Evolutionary conservation across 2,329 filamentous ascomycete species (phyloP).

Genomic region (Trichoderma simmonsii): DNA sequence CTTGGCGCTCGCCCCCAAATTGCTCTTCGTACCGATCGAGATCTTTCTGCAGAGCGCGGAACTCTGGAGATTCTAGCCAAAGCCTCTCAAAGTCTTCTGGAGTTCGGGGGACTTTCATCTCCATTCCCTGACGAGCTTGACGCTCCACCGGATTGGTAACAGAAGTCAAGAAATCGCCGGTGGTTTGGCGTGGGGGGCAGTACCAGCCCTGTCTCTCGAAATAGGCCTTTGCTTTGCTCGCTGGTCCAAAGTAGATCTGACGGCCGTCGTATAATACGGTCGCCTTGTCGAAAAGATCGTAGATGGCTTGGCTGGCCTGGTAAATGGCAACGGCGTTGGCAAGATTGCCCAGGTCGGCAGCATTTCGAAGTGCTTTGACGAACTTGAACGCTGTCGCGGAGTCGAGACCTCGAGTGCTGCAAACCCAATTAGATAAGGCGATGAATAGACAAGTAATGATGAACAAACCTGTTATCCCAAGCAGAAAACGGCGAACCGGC

Average conservation of each 20-base stretch:
- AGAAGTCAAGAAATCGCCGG: conserved; percentile 66
- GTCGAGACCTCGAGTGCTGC: conserved; percentile 66
- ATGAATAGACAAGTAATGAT: no score
- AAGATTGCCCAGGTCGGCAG: conserved; percentile 61
- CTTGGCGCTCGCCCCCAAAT: conserved; percentile 41
- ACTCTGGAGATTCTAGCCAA: conserved; percentile 47
- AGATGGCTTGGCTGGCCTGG: conserved; percentile 67
- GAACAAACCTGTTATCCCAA: conserved; percentile 67
- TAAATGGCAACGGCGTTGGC: conserved; percentile 68
- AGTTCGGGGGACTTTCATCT: conserved; percentile 61
- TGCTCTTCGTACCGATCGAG: conserved; percentile 50
- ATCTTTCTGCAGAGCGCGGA: conserved; percentile 40
- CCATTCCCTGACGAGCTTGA: conserved; percentile 53
- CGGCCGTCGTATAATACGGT: conserved; percentile 72
- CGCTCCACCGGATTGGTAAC: conserved; percentile 64
- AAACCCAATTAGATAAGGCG: neutral
- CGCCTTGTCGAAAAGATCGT: conserved; percentile 72
- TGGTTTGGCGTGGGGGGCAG: conserved; percentile 65
- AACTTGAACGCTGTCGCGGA: conserved; percentile 72
- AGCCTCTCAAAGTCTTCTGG: conserved; percentile 63
- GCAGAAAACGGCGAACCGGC: conserved; percentile 53
- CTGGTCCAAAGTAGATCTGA: conserved; percentile 72
- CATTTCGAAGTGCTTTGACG: conserved; percentile 61
- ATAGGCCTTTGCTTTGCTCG: conserved; percentile 56
- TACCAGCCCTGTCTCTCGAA: conserved; percentile 68